Conservation (phyloP, 2,329 filamentous ascomycete species). For the Alternaria brassicicola region DNA sequence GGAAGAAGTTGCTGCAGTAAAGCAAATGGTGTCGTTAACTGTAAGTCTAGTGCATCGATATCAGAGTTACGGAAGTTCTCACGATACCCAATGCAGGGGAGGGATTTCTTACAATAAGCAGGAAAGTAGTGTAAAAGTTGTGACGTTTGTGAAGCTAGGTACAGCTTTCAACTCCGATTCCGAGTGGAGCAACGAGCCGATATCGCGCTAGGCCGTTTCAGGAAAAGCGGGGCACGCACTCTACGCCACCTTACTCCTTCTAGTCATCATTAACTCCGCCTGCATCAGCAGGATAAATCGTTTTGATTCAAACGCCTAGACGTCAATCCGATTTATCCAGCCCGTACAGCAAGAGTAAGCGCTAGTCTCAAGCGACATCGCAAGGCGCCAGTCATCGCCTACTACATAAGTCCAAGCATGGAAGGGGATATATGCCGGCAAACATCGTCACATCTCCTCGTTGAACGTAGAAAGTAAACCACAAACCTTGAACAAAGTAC, state of each 20-base stretch:
- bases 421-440: too few species aligned
- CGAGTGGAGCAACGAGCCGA: background rate
- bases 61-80: background rate
- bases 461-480: fast-evolving
- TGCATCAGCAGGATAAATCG: background rate
- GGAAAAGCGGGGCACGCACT: background rate
- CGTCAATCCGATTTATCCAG: background rate
- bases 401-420: background rate
- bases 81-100: too few species aligned
- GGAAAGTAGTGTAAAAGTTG: fast-evolving
- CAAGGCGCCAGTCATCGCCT: background rate
- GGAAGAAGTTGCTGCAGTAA: background rate
- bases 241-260: background rate
- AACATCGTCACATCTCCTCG: fast-evolving
- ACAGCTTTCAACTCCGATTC: background rate
- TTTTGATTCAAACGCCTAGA: background rate
- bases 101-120: background rate
- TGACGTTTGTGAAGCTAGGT: background rate
- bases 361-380: background rate
- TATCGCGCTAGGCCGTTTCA: background rate
- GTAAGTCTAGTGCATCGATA: background rate
- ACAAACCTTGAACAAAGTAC: fast-evolving
- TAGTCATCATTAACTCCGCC: background rate
- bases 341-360: background rate
- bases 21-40: background rate